phyloP scores from a whole-genome alignment of 345 rosid genomes.

The Aethionema arabicum region DNA sequence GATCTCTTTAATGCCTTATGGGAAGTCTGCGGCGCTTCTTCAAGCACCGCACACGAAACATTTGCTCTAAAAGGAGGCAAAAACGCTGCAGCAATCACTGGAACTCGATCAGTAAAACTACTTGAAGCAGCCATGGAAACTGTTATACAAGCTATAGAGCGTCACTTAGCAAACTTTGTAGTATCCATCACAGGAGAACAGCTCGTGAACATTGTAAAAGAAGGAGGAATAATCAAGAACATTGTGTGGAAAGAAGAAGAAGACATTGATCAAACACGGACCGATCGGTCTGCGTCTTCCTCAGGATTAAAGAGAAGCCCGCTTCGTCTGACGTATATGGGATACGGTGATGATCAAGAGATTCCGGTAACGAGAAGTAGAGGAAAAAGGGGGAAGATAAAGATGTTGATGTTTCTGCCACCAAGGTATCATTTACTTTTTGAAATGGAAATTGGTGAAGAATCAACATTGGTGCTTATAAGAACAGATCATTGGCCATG shows the following conservation, averaged over 20 bases:
- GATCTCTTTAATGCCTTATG: conserved; percentile 74
- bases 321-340: conserved; percentile 67
- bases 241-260: conserved; percentile 52
- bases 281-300: conserved; percentile 35
- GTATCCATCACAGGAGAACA: conserved; percentile 74
- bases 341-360: conserved; percentile 54
- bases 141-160: conserved; percentile 54
- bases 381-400: conserved; percentile 68
- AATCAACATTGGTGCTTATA: conserved; percentile 78
- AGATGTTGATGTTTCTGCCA: conserved; percentile 79
- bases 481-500: conserved; percentile 99
- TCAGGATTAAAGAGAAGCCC: conserved; percentile 44
- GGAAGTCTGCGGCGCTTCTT: conserved; percentile 77
- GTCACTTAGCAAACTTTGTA: conserved; percentile 63
- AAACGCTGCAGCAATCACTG: conserved; percentile 68
- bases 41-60: conserved; percentile 74
- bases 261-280: conserved; percentile 10
- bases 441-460: conserved; percentile 85
- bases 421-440: conserved; percentile 90
- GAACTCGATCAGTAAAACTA: conserved; percentile 86
- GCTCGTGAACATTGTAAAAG: conserved; percentile 61
- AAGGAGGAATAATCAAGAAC: conserved; percentile 59
- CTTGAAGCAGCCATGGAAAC: conserved; percentile 68
- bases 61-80: conserved; percentile 76
- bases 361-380: conserved; percentile 40